These are phyloP conservation scores for Colletotrichum lini DNA, from an alignment of 2,329 filamentous ascomycete genomes.

Conservation along the genomic window DNA sequence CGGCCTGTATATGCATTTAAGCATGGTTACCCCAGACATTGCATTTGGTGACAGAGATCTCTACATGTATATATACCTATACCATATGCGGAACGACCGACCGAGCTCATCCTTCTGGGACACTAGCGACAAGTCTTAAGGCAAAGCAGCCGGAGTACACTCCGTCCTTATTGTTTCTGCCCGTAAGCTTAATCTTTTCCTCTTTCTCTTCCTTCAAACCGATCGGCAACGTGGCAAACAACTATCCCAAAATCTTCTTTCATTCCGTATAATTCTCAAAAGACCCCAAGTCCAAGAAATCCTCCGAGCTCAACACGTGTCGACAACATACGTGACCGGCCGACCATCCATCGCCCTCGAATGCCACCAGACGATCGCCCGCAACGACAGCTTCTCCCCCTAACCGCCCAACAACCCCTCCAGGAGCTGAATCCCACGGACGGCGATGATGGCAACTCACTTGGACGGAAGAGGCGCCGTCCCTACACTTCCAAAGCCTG, in stretches of 20 bases:
- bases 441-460: not conserved
- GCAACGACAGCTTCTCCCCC: not conserved
- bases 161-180: not conserved
- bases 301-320: too few relatives aligned
- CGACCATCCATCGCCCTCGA: not conserved
- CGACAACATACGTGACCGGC: too few relatives aligned
- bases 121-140: too few relatives aligned
- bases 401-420: not conserved
- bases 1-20: too few relatives aligned
- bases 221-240: not conserved
- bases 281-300: too few relatives aligned
- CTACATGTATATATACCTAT: too few relatives aligned
- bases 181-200: not conserved
- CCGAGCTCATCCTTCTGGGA: too few relatives aligned
- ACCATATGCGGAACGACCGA: too few relatives aligned
- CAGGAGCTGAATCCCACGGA: not conserved
- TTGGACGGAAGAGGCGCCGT: conserved; percentile 1
- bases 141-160: not conserved
- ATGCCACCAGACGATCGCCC: not conserved
- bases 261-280: too few relatives aligned
- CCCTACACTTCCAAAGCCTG: conserved; percentile 9
- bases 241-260: not conserved
- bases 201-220: not conserved
- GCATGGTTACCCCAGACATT: too few relatives aligned
- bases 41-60: too few relatives aligned